phyloP scores from a whole-genome alignment of 2,329 filamentous ascomycete genomes.

The Aspergillus sergii region DNA sequence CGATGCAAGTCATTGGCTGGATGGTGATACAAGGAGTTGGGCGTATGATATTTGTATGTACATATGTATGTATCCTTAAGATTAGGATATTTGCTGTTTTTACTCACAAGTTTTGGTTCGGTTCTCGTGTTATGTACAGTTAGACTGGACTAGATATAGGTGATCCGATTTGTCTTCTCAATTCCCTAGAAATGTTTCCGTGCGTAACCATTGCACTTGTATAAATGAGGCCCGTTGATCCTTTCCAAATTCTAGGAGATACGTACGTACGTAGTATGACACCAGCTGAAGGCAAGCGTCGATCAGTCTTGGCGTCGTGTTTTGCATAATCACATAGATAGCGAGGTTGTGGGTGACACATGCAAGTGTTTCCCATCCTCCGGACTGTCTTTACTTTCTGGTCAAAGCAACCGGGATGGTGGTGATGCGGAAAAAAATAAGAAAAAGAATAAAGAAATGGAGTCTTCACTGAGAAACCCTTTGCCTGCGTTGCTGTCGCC shows the following conservation, averaged over 20 bases:
- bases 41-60: background rate
- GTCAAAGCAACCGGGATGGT: background rate
- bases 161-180: background rate
- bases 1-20: background rate
- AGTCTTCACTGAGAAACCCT: constrained; percentile 9
- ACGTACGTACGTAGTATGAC: background rate
- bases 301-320: constrained; percentile 11
- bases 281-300: background rate
- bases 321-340: background rate
- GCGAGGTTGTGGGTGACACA: background rate
- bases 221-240: constrained; percentile 13
- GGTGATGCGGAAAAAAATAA: background rate
- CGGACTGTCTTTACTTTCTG: background rate
- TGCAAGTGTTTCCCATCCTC: background rate
- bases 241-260: background rate
- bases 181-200: background rate
- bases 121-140: background rate
- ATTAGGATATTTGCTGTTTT: background rate
- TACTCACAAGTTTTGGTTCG: background rate
- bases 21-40: background rate
- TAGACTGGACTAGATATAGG: background rate
- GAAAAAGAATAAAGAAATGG: constrained; percentile 9
- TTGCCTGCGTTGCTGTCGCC: constrained; percentile 18
- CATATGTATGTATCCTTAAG: background rate
- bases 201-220: background rate